Percentiles rank a stretch among this genome's conserved stretches.
These are phyloP conservation scores for Heliamphora exappendiculata DNA, from an alignment of 148 eudicot species.

Conservation along the genomic window DNA sequence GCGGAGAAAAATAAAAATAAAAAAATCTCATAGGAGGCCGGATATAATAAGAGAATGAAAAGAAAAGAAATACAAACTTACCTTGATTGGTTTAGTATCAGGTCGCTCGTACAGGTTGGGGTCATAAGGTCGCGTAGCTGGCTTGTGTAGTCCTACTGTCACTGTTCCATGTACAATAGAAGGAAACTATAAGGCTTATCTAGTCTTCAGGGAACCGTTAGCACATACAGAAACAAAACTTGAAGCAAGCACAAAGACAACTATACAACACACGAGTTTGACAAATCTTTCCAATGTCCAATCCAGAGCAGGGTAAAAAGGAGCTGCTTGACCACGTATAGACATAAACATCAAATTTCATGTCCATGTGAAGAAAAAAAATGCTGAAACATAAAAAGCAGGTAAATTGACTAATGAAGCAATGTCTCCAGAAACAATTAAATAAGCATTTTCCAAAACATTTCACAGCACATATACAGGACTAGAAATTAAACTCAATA, in stretches of 20 bases:
- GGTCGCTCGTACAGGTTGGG: slow-evolving; percentile 41
- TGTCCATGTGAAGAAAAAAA: neutral
- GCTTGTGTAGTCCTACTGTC: slow-evolving; percentile 48
- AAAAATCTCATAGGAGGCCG: neutral
- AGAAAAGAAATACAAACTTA: slow-evolving; percentile 16
- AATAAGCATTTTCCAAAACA: neutral
- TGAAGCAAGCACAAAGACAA: neutral
- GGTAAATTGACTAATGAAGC: neutral
- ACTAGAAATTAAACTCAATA: neutral
- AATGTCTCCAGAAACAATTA: neutral
- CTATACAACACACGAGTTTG: neutral
- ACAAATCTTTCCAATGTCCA: neutral
- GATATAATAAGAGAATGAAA: neutral
- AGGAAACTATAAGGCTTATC: slow-evolving; percentile 7
- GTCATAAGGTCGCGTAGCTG: slow-evolving; percentile 51
- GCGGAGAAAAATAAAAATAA: neutral
- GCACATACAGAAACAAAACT: neutral
- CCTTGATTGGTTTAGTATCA: slow-evolving; percentile 65
- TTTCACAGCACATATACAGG: neutral
- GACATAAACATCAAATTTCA: neutral
- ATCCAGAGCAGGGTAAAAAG: neutral
- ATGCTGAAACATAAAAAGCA: neutral
- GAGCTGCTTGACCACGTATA: neutral
- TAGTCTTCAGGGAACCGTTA: neutral
- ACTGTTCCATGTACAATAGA: slow-evolving; percentile 24